phyloP scores from a whole-genome alignment of 805 yeast species.

The Candida pini region DNA sequence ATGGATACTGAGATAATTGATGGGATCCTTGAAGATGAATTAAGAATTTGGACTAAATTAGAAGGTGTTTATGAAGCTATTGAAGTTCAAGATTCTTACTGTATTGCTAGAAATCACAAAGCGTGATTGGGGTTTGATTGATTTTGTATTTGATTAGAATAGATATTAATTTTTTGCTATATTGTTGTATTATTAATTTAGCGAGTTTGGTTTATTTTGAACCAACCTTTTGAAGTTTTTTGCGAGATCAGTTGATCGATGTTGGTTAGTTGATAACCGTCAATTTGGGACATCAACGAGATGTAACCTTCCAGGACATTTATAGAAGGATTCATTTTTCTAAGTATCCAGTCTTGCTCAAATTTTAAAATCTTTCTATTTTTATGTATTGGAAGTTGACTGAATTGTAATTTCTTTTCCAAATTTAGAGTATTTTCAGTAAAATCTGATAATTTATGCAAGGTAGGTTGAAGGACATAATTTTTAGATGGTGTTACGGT shows the following conservation, averaged over 20 bases:
- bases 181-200: neutral
- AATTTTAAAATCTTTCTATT: constrained; percentile 1
- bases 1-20: constrained; percentile 57
- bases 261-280: no score
- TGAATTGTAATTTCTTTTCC: neutral
- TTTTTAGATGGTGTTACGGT: neutral
- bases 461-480: no score
- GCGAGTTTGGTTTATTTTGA: no score
- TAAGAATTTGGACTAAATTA: constrained; percentile 67
- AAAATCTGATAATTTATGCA: neutral
- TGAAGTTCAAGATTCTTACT: constrained; percentile 79
- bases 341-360: constrained; percentile 2
- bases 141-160: no score
- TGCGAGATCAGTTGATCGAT: neutral
- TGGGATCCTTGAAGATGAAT: constrained; percentile 62
- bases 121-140: no score
- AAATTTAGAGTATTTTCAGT: constrained; percentile 1
- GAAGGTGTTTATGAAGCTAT: constrained; percentile 95
- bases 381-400: neutral
- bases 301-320: constrained; percentile 1
- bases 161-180: neutral
- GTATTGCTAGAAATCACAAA: constrained; percentile 40
- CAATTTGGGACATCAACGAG: no score
- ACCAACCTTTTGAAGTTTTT: neutral
- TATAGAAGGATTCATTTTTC: constrained; percentile 1